Conservation (phyloP, 192 early-diverging fungal species). For the Dissophora globulifera region DNA sequence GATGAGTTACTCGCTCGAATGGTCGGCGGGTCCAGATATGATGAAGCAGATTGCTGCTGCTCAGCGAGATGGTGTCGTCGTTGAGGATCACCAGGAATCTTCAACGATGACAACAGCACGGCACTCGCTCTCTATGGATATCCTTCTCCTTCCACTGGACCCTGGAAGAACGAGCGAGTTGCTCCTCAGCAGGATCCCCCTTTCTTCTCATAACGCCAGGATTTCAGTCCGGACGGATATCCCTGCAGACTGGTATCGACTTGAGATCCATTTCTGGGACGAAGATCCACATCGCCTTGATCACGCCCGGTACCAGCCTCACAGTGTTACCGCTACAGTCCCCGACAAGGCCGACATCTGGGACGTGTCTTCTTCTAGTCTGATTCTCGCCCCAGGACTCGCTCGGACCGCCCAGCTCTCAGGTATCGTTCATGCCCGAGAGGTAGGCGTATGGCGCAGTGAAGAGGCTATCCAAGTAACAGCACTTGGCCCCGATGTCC, state of each 20-base stretch:
- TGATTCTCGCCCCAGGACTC: not conserved
- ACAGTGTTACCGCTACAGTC: not conserved
- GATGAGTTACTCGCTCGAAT: slow-evolving; percentile 23
- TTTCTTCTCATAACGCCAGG: not conserved
- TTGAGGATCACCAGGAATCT: not conserved
- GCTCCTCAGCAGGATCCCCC: slow-evolving; percentile 16
- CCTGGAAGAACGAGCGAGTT: slow-evolving; percentile 17
- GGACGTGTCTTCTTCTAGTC: not conserved
- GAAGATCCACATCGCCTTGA: not conserved
- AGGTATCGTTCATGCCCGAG: not conserved
- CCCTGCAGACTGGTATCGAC: slow-evolving; percentile 31
- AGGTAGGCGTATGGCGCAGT: slow-evolving; percentile 30
- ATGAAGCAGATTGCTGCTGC: not conserved
- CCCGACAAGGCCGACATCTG: not conserved
- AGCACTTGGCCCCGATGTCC: not conserved
- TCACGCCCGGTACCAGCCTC: too few relatives aligned
- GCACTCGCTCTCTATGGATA: slow-evolving; percentile 12
- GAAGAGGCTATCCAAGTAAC: slow-evolving; percentile 37
- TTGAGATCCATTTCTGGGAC: slow-evolving; percentile 39
- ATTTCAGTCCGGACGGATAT: slow-evolving; percentile 17
- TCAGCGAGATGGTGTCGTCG: not conserved
- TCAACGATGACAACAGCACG: not conserved
- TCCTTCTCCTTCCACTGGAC: slow-evolving; percentile 31
- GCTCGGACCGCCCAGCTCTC: not conserved
- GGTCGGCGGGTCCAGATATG: slow-evolving; percentile 3